Conservation (phyloP, 208 protist genomes). For the Trypanosomatidae sp. region DNA sequence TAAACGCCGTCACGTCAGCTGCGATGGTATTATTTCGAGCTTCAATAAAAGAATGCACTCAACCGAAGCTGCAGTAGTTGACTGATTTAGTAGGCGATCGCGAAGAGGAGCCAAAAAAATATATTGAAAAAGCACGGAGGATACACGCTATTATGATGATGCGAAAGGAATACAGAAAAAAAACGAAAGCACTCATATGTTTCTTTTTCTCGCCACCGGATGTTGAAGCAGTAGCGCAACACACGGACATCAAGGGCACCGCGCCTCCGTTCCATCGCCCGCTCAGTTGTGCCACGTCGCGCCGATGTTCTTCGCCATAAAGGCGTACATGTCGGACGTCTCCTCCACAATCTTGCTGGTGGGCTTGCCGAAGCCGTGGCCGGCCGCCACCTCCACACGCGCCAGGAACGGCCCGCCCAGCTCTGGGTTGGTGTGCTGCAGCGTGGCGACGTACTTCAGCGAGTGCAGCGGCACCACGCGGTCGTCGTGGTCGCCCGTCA, state of each 20-base stretch:
- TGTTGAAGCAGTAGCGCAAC: too few species aligned
- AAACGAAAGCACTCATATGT: neutral
- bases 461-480: slow-evolving; percentile 96
- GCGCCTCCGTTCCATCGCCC: too few species aligned
- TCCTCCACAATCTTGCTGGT: slow-evolving; percentile 89
- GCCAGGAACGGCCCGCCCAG: slow-evolving; percentile 79
- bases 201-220: too few species aligned
- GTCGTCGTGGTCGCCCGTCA: slow-evolving; percentile 96
- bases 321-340: slow-evolving; percentile 90
- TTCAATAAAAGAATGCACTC: too few species aligned
- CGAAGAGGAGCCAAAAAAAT: too few species aligned
- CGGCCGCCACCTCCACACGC: slow-evolving; percentile 81
- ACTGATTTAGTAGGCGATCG: too few species aligned
- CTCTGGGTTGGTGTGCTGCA: slow-evolving; percentile 89
- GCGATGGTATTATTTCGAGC: too few species aligned
- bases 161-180: neutral
- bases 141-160: too few species aligned
- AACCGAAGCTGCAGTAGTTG: too few species aligned
- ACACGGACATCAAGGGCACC: too few species aligned
- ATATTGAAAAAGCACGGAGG: too few species aligned
- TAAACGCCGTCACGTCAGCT: too few species aligned
- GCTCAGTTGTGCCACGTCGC: slow-evolving; percentile 56
- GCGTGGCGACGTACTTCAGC: slow-evolving; percentile 93
- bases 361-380: slow-evolving; percentile 94
- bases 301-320: slow-evolving; percentile 88